These are phyloP conservation scores for Pyrenochaeta sp. DNA, from an alignment of 2,329 filamentous ascomycete genomes.

Conservation along the genomic window DNA sequence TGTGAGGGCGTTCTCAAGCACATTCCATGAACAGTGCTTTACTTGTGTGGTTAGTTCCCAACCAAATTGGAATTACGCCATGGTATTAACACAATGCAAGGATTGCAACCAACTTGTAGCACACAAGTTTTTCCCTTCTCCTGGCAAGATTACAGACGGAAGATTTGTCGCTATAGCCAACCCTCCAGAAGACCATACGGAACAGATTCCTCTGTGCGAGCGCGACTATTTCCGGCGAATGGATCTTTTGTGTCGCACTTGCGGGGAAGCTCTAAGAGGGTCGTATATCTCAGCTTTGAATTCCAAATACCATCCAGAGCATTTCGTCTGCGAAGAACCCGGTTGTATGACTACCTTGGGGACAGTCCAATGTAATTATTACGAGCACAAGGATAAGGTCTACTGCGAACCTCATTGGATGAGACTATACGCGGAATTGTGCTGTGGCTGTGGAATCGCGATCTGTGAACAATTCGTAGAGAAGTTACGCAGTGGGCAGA, in stretches of 20 bases:
- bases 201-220: slow-evolving; percentile 37
- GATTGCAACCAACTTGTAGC: slow-evolving; percentile 2
- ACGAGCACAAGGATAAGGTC: not conserved
- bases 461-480: slow-evolving; percentile 3
- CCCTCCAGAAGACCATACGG: not conserved
- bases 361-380: not conserved
- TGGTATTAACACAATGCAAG: not conserved
- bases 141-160: not conserved
- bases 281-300: slow-evolving; percentile 97
- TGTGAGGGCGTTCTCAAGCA: not conserved
- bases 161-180: slow-evolving; percentile 1
- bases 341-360: not conserved
- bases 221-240: slow-evolving; percentile 88
- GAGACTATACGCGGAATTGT: not conserved
- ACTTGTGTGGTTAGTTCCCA: not conserved
- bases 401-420: not conserved
- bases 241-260: slow-evolving; percentile 86
- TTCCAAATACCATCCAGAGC: slow-evolving; percentile 71
- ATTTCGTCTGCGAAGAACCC: slow-evolving; percentile 1
- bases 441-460: not conserved
- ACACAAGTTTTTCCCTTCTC: slow-evolving; percentile 1
- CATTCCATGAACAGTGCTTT: slow-evolving; percentile 1
- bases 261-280: slow-evolving; percentile 86
- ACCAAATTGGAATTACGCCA: not conserved
- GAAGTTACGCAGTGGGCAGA: not conserved